phyloP scores from a whole-genome alignment of 345 rosid species.

The Populus nigra region DNA sequence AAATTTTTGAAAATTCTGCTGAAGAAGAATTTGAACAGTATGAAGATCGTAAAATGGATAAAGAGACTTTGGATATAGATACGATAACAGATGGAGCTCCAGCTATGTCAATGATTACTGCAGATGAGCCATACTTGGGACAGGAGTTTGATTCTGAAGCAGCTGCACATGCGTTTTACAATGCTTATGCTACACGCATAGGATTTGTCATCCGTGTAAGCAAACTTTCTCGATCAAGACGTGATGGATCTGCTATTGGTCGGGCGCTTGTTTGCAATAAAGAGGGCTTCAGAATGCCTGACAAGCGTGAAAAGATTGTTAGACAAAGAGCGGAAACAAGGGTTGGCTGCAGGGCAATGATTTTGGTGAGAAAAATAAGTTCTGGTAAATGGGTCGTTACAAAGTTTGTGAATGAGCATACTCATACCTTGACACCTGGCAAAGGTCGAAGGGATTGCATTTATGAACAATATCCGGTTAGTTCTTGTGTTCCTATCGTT shows the following conservation, averaged over 20 bases:
- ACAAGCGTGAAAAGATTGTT: constrained; percentile 87
- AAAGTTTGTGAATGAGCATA: constrained; percentile 86
- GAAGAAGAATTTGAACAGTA: constrained; percentile 41
- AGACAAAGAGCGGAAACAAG: constrained; percentile 97
- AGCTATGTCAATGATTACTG: constrained; percentile 27
- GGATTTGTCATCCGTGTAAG: constrained; percentile 97
- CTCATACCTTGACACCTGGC: constrained; percentile 83
- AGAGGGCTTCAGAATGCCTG: constrained; percentile 91
- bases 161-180: constrained; percentile 90
- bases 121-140: constrained; percentile 76
- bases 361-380: constrained; percentile 86
- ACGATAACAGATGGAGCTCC: constrained; percentile 35
- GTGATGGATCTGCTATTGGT: constrained; percentile 92
- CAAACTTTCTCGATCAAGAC: constrained; percentile 92
- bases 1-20: constrained; percentile 42
- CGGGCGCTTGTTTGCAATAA: constrained; percentile 96
- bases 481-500: constrained; percentile 26
- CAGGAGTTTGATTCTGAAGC: constrained; percentile 93
- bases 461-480: constrained; percentile 95
- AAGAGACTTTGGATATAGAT: constrained; percentile 31
- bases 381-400: constrained; percentile 94
- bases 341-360: constrained; percentile 99
- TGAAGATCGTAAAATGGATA: constrained; percentile 50
- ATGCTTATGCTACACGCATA: constrained; percentile 73
- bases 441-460: constrained; percentile 88